phyloP scores from a whole-genome alignment of 305 asterid genomes.

The Fraxinus xanthoxyloides region DNA sequence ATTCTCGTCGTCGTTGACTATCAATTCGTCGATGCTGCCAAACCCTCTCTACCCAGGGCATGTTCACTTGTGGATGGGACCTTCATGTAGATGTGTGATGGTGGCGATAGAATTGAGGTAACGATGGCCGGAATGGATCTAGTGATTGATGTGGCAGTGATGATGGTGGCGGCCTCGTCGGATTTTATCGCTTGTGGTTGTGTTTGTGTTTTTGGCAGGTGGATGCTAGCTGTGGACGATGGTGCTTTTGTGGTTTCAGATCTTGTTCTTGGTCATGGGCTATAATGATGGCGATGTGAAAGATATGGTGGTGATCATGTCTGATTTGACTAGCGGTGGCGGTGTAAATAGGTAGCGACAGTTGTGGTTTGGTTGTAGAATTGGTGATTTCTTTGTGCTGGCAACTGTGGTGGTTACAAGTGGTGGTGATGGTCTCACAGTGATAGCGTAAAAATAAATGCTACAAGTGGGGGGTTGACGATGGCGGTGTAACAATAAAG shows the following conservation, averaged over 20 bases:
- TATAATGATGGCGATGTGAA: neutral
- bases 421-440: neutral
- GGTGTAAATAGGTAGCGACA: neutral
- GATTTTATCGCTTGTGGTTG: neutral
- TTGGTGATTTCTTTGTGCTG: too few relatives aligned
- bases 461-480: neutral
- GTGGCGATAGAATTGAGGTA: neutral
- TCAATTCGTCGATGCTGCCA: too few relatives aligned
- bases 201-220: neutral
- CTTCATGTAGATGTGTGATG: too few relatives aligned
- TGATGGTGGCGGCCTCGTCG: neutral
- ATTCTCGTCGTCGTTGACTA: too few relatives aligned
- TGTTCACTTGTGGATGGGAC: neutral
- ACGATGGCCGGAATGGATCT: too few relatives aligned
- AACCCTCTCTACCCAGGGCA: neutral
- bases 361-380: neutral
- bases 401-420: neutral
- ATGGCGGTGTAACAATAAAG: neutral
- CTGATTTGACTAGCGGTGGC: neutral
- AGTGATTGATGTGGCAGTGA: neutral
- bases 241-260: neutral
- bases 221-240: neutral
- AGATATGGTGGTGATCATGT: neutral
- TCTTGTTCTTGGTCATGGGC: neutral
- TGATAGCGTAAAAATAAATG: neutral